Evolutionary conservation across 164 flowering plant species (phyloP).

Genomic region (Litsea cubeba): DNA sequence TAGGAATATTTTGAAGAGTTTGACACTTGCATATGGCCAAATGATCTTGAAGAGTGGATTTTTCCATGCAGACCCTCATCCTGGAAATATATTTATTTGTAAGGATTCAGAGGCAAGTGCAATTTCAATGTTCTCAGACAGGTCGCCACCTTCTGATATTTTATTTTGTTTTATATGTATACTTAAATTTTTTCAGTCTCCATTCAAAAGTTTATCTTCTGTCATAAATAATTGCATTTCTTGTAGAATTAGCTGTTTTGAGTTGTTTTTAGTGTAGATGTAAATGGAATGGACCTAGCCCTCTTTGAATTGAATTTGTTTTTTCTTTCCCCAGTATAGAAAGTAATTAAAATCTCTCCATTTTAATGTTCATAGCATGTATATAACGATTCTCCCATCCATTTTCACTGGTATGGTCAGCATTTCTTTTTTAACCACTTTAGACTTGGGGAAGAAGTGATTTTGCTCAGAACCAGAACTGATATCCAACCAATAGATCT

Average conservation of each 20-base stretch:
- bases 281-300: background rate
- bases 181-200: background rate
- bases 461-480: background rate
- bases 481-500: background rate
- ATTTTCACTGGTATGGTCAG: background rate
- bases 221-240: background rate
- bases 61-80: slow-evolving; percentile 99
- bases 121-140: background rate
- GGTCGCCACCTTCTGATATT: slow-evolving; percentile 1
- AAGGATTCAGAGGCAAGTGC: slow-evolving; percentile 80
- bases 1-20: slow-evolving; percentile 84
- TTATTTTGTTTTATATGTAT: background rate
- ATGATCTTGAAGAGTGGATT: slow-evolving; percentile 97
- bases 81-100: slow-evolving; percentile 90
- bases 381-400: background rate
- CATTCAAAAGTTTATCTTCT: background rate
- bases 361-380: background rate
- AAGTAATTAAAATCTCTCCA: background rate
- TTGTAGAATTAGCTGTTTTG: background rate
- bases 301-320: background rate
- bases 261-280: background rate
- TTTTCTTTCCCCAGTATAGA: background rate
- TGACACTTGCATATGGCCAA: slow-evolving; percentile 88
- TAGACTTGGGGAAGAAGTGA: background rate
- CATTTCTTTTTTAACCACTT: background rate